Evolutionary conservation across 1,284 basidiomycete species (phyloP), one percentile per base, ranked within the genome.

Genomic region (Irpex rosettiformis): DNA sequence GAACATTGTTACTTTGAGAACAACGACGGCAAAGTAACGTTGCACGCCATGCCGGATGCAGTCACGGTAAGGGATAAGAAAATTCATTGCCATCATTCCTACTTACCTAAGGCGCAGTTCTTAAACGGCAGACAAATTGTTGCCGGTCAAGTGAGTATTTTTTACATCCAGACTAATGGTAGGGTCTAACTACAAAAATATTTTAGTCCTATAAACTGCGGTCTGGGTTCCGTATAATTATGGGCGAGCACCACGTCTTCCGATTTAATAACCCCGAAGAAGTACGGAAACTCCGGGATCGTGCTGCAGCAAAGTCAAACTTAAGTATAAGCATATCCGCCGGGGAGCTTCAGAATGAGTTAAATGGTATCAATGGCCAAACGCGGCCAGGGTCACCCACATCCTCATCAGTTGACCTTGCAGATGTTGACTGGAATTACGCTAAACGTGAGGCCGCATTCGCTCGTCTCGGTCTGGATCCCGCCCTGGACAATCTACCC

Each of bases 161-260:
- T 52, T 10, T n/a, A 48, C 18, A 29, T 56, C 61, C 48, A 49
- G 58, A 48, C 25, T 58, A 57, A 55, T 58, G 52, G 62, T 56
- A 55, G 56, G 24, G 61, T 62, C 55, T n/a, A 75, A 65, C 71
- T 52, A 27, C 60, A 53, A 43, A 57, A 62, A 63, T 54, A 60
- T 54, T 65, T 48, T 55, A 93, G 89, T 76, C 84, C 13, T 84
- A 89, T 71, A 92, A 91, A 73, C 81, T 97, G 48, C 85, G 89
- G 21, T 96, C 95, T 53, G 96, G 96, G 25, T 98, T 90, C 72
- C 91, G 96, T 47, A 94, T 99, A 67, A 98, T 99, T 71, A 81
- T 99, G 54, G 90, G 96, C 56, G 96, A 98, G 67, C 90, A 96
- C 63, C 97, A 99, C 75, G 95, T 98, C 58, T 99, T 99, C 75